These are phyloP conservation scores for Fusarium equiseti DNA, from an alignment of 2,329 filamentous ascomycete genomes.

Conservation along the genomic window DNA sequence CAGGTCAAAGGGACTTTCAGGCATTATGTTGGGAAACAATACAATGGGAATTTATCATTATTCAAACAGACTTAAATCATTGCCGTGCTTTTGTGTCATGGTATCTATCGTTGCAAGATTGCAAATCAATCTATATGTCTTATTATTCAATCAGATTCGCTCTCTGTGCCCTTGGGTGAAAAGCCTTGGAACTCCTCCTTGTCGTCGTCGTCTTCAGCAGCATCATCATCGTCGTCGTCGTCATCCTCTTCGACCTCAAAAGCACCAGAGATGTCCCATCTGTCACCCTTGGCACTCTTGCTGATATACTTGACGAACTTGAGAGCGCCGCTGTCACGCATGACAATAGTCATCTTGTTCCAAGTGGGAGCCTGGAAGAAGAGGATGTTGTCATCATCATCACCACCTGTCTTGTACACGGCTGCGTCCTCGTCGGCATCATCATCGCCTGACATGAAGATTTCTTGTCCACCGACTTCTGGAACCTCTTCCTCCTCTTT, in stretches of 20 bases:
- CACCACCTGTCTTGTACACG: constrained; percentile 81
- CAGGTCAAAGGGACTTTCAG: constrained; percentile 6
- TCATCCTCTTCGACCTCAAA: constrained; percentile 75
- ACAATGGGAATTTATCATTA: constrained; percentile 1
- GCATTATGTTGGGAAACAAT: constrained; percentile 13
- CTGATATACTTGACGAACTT: constrained; percentile 98
- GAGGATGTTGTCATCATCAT: constrained; percentile 79
- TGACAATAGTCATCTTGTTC: constrained; percentile 92
- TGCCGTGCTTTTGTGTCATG: constrained; percentile 32
- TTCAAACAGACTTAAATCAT: constrained; percentile 19
- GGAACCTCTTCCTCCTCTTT: constrained; percentile 50
- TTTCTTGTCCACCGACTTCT: constrained; percentile 81
- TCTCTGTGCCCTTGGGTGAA: constrained; percentile 56
- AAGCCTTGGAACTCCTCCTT: constrained; percentile 72
- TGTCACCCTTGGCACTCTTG: constrained; percentile 82
- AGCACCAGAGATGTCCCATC: constrained; percentile 89
- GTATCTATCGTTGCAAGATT: constrained; percentile 36
- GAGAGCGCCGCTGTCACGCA: constrained; percentile 86
- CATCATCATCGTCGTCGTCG: constrained; percentile 54
- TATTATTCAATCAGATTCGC: constrained; percentile 51
- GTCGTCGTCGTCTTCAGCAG: constrained; percentile 56
- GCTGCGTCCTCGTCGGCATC: constrained; percentile 81
- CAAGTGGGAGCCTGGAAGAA: constrained; percentile 76
- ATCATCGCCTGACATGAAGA: constrained; percentile 94
- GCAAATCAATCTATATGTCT: constrained; percentile 29